Evolutionary conservation across 1,284 basidiomycete genomes (phyloP), one percentile per base, ranked within the genome.

Genomic region (Hemileia vastatrix): DNA sequence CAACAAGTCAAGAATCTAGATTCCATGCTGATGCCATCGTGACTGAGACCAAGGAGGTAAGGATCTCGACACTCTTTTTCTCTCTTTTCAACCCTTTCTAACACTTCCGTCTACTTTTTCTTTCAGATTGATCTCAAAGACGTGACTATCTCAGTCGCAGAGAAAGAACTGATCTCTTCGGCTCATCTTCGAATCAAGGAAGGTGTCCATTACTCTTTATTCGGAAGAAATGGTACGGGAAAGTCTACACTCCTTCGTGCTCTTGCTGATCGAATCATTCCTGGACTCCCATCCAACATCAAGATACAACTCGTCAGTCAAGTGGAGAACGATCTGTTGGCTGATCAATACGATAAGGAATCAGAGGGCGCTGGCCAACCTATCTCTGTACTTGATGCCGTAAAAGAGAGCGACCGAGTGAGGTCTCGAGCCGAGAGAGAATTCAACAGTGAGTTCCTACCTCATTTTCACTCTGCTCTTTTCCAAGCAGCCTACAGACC

Each of bases 231-330:
- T 70, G 83, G 83, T 0, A 77, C 79, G n/a, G 83, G 83, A 21
- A 84, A 84, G 70, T 80, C 79, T n/a, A 80, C 80, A 0, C 67
- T 82, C 4, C 66, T 82, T n/a, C 71, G 73, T 23, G 79, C 80
- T 13, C 71, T 83, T 11, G 74, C 73, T 1, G 77, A 80, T 23
- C 74, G 77, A 55, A 66, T 81, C 32, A 81, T 82, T 43, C 81
- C 82, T 0, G 83, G 83, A 0, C 68, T 84, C 4, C 78, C 79
- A 0, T 74, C 78, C 40, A 77, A 78, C 31, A 71, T 84, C n/a
- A 77, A 78, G 9, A 81, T 85, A 50, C 73, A 81, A 0, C 77
- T 83, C 43, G 79, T 84, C 5, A 78, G 78, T 0, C 83, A 84
- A 69, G 72, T 81, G 6, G 76, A 77, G 9, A 74, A 76, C n/a